Conservation (phyloP, 345 rosid species). For the Odontarrhena argentea region DNA sequence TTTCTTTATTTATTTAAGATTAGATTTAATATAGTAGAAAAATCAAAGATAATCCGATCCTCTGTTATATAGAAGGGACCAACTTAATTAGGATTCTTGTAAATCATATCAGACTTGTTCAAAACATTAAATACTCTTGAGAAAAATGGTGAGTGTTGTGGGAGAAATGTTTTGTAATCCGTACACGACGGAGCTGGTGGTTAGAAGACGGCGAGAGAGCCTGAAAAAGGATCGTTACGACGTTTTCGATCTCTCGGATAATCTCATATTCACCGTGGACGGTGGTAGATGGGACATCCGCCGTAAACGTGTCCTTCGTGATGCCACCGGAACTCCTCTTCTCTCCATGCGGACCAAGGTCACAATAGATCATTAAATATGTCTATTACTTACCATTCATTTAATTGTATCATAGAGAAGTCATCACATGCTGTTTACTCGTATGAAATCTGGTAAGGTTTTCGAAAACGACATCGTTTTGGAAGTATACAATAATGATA, state of each 20-base stretch:
- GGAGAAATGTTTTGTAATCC: constrained; percentile 61
- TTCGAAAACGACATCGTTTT: neutral
- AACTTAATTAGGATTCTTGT: constrained; percentile 10
- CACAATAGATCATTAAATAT: neutral
- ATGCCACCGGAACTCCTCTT: constrained; percentile 57
- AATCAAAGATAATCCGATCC: neutral
- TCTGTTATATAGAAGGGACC: constrained; percentile 1
- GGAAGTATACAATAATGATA: neutral
- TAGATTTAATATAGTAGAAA: neutral
- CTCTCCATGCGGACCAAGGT: constrained; percentile 64
- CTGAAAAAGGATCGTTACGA: constrained; percentile 45
- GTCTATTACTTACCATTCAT: neutral
- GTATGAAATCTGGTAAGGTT: constrained; percentile 12
- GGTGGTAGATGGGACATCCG: constrained; percentile 51
- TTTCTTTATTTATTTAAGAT: neutral
- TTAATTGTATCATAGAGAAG: neutral
- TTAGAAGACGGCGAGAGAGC: constrained; percentile 48
- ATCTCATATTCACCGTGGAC: constrained; percentile 55
- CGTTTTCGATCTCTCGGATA: constrained; percentile 52
- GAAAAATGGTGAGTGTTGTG: constrained; percentile 47
- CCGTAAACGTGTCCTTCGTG: constrained; percentile 53
- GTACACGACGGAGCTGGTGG: constrained; percentile 53
- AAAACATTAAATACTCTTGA: neutral
- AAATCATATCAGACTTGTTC: constrained; percentile 4
- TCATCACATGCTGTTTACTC: constrained; percentile 13